Base-by-base conservation (phyloP, 1,139 yeast genomes). In the Kluyveromyces sp. region DNA sequence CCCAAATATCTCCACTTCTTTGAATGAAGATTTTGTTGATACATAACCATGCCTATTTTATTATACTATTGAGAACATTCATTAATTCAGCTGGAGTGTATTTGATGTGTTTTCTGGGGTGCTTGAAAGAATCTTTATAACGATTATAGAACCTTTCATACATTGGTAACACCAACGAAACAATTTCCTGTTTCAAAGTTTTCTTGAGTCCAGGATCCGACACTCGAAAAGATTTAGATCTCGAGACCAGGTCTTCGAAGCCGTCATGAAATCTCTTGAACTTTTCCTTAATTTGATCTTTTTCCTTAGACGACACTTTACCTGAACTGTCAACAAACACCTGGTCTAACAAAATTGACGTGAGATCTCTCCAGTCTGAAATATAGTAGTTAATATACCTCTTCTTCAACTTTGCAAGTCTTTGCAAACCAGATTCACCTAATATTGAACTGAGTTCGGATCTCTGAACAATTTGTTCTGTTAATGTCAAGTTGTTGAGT, bases 211-310 rank as follows among this genome's bases (percentile, higher is more conserved):
- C 73, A 6, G 78, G 74, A 58, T 88, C 95, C 11, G 80, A 74
- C 39, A 87, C 73, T 49, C 76, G 74, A 63, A 80, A 79, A 51
- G 72, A 70, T 57, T 78, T 79, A 60, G 85, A 81, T 46, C 75
- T 74, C 41, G 73, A 71, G 19, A 83, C 71, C 37, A 92, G 75
- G 42, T 77, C 82, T 48, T 87, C 96, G 58, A 87, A 84, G 42
- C 89, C 86, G 26, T 79, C 78, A 56, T 92, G 89, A 66, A 92
- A 89, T 45, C 70, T 77, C 52, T 75, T 77, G 68, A 88, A 89
- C 57, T 86, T 80, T 48, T 92, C 96, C 58, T 92, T 94, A 46
- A 89, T 78, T 45, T 75, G 78, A 42, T 88, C 96, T 49, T 80
- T 78, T 52, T 89, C 95, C 57, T 88, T 89, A 30, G 77, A 73